Conservation (phyloP, 805 yeast species). For the Lipomyces sp. region DNA sequence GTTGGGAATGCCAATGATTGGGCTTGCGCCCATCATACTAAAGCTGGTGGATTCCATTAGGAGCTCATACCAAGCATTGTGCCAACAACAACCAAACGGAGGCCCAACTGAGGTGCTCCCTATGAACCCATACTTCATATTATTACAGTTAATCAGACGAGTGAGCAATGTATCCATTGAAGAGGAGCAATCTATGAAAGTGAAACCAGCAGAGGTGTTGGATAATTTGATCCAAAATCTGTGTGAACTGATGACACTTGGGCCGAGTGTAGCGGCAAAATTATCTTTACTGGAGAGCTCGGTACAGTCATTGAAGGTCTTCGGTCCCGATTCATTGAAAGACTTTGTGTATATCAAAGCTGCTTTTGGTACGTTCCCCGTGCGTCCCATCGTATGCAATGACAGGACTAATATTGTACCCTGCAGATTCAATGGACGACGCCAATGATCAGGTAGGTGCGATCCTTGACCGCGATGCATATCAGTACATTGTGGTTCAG, state of each 20-base stretch:
- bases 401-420: background rate
- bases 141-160: constrained; percentile 23
- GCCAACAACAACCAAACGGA: constrained; percentile 3
- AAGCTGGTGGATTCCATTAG: constrained; percentile 22
- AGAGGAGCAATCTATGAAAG: constrained; percentile 14
- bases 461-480: constrained; percentile 5
- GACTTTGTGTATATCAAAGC: constrained; percentile 21
- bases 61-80: constrained; percentile 4
- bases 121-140: constrained; percentile 16
- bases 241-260: constrained; percentile 14
- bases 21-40: constrained; percentile 20
- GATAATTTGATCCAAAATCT: constrained; percentile 4
- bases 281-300: constrained; percentile 15
- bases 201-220: background rate
- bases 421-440: background rate
- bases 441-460: background rate
- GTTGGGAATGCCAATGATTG: constrained; percentile 13
- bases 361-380: background rate
- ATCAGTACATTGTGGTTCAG: constrained; percentile 9
- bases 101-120: constrained; percentile 8
- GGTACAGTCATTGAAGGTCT: constrained; percentile 14
- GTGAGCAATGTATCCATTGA: constrained; percentile 23
- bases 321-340: constrained; percentile 22
- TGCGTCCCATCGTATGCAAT: background rate
- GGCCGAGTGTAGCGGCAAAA: constrained; percentile 6